phyloP scores from a whole-genome alignment of 805 yeast species.

The Crinitomyces ghanaensis region DNA sequence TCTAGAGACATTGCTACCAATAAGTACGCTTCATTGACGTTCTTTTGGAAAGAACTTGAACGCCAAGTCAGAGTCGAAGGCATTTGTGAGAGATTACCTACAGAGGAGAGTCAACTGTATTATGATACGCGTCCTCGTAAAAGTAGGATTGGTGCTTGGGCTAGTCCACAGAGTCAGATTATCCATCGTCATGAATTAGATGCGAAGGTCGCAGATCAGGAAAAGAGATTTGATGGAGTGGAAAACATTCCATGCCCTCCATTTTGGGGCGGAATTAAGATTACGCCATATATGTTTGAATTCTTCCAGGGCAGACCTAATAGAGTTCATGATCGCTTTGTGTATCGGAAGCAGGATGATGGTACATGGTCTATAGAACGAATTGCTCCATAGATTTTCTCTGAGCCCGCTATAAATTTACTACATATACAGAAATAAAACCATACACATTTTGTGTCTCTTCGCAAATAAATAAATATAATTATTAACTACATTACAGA shows the following conservation, averaged over 20 bases:
- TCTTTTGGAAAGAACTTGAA: slow-evolving; percentile 86
- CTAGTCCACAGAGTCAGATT: slow-evolving; percentile 73
- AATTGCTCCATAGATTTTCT: slow-evolving; percentile 48
- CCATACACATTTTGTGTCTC: not conserved
- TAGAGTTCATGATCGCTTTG: slow-evolving; percentile 82
- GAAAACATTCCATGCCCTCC: slow-evolving; percentile 81
- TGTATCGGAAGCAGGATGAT: slow-evolving; percentile 44
- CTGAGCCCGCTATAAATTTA: not conserved
- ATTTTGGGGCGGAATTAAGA: slow-evolving; percentile 89
- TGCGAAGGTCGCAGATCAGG: slow-evolving; percentile 34
- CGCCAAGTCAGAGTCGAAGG: slow-evolving; percentile 95
- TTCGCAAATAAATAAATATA: not conserved
- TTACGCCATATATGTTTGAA: slow-evolving; percentile 82
- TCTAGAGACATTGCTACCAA: slow-evolving; percentile 58
- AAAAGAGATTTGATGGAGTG: slow-evolving; percentile 45
- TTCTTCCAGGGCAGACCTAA: slow-evolving; percentile 95
- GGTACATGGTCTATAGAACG: slow-evolving; percentile 55
- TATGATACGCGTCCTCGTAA: slow-evolving; percentile 86
- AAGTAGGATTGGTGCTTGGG: slow-evolving; percentile 93
- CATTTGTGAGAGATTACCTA: slow-evolving; percentile 53
- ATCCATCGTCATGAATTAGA: slow-evolving; percentile 60
- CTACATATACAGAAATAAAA: not conserved
- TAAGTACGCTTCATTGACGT: slow-evolving; percentile 70
- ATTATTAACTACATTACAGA: slow-evolving; percentile 1
- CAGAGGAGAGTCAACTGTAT: slow-evolving; percentile 67